Evolutionary conservation across 129 eudicot species (phyloP).

Genomic region (Silybum marianum): DNA sequence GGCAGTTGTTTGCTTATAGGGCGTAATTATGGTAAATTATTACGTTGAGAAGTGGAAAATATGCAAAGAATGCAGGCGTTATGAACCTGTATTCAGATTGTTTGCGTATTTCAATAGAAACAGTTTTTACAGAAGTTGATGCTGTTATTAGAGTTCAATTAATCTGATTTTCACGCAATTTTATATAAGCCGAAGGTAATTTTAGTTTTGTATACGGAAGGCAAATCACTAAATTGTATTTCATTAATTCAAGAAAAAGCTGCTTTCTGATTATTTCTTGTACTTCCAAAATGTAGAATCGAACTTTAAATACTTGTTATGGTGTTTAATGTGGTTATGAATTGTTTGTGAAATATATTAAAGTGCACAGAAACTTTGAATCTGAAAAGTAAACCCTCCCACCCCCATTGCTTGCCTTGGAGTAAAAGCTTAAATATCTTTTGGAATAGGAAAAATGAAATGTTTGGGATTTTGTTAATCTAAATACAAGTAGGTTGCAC

Average conservation of each 20-base stretch:
- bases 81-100: background rate
- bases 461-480: background rate
- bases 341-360: background rate
- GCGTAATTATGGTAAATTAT: background rate
- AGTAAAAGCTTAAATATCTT: background rate
- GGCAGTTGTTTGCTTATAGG: background rate
- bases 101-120: background rate
- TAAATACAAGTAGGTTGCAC: background rate
- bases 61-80: background rate
- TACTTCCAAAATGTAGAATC: background rate
- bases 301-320: background rate
- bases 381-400: background rate
- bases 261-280: background rate
- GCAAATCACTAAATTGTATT: background rate
- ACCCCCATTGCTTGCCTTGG: background rate
- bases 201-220: background rate
- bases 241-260: background rate
- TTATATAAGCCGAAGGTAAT: background rate
- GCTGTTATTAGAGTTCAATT: background rate
- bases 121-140: background rate
- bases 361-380: background rate
- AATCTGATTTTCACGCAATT: background rate
- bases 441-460: background rate
- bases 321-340: background rate
- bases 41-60: conserved; percentile 7